phyloP scores from a whole-genome alignment of 2,329 filamentous ascomycete species.

The Ophiostoma quercus region DNA sequence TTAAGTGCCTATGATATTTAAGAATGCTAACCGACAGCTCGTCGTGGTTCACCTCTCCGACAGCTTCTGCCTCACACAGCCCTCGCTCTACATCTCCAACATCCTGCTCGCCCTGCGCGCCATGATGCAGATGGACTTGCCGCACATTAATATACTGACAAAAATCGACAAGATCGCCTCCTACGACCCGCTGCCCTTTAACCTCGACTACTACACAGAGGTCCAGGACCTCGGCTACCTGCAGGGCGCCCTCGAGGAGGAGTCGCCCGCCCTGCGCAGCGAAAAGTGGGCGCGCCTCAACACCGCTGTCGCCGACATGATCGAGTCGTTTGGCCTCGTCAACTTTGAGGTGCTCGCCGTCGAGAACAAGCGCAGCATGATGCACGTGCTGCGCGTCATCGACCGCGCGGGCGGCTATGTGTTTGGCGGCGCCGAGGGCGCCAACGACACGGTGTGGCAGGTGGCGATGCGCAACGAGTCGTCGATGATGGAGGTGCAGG shows the following conservation, averaged over 20 bases:
- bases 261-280: slow-evolving; percentile 63
- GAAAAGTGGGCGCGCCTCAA: slow-evolving; percentile 81
- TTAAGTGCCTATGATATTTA: neutral
- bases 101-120: slow-evolving; percentile 86
- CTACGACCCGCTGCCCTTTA: slow-evolving; percentile 85
- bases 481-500: slow-evolving; percentile 70
- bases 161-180: slow-evolving; percentile 92
- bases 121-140: slow-evolving; percentile 97
- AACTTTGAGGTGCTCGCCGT: slow-evolving; percentile 90
- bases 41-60: slow-evolving; percentile 92
- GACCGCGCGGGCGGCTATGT: slow-evolving; percentile 90
- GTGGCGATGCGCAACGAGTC: slow-evolving; percentile 79
- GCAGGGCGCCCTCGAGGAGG: slow-evolving; percentile 70
- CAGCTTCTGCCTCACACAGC: slow-evolving; percentile 86
- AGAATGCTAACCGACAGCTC: slow-evolving; percentile 51
- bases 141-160: slow-evolving; percentile 90
- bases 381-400: slow-evolving; percentile 79
- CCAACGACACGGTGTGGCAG: slow-evolving; percentile 96
- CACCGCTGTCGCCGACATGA: slow-evolving; percentile 75
- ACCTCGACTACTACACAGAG: slow-evolving; percentile 95
- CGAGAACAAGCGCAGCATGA: slow-evolving; percentile 96
- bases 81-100: slow-evolving; percentile 91
- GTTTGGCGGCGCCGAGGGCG: slow-evolving; percentile 83
- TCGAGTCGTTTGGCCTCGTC: slow-evolving; percentile 86
- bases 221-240: slow-evolving; percentile 88